Conservation (phyloP, 2,329 filamentous ascomycete genomes). For the Ceratocystis variospora region DNA sequence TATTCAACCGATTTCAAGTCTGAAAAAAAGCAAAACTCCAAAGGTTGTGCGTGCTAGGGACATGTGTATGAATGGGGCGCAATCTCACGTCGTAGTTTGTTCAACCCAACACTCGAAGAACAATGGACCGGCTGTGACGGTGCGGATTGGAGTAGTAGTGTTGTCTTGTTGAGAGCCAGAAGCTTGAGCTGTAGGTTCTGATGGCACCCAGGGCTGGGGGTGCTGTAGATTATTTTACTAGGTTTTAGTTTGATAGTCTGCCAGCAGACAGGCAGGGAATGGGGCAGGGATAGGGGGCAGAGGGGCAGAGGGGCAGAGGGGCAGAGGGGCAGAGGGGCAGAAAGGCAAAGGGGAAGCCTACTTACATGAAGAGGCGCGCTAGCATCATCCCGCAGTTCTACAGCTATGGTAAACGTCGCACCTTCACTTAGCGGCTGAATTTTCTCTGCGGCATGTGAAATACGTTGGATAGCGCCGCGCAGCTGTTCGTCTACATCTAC, state of each 20-base stretch:
- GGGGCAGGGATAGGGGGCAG: too few species aligned
- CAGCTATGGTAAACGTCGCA: slow-evolving; percentile 62
- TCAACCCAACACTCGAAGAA: slow-evolving; percentile 55
- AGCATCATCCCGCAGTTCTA: slow-evolving; percentile 53
- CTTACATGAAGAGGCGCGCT: slow-evolving; percentile 45
- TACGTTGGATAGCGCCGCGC: slow-evolving; percentile 48
- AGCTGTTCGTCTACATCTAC: slow-evolving; percentile 58
- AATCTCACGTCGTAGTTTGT: slow-evolving; percentile 30
- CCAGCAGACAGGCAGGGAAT: too few species aligned
- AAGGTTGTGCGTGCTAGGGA: slow-evolving; percentile 5
- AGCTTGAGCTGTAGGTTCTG: slow-evolving; percentile 34
- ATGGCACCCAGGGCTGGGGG: slow-evolving; percentile 48
- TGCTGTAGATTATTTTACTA: slow-evolving; percentile 28
- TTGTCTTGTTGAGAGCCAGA: slow-evolving; percentile 1
- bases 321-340: too few species aligned
- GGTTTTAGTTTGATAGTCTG: not conserved
- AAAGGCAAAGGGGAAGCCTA: slow-evolving; percentile 13
- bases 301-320: not conserved
- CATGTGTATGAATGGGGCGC: not conserved
- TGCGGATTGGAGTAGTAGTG: slow-evolving; percentile 31
- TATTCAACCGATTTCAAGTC: not conserved
- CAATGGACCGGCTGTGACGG: slow-evolving; percentile 44
- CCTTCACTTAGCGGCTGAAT: slow-evolving; percentile 45
- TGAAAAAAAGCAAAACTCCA: slow-evolving; percentile 25
- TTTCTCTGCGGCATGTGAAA: slow-evolving; percentile 46